Base-by-base conservation (phyloP, 164 flowering plant species). In the Buxus sempervirens region DNA sequence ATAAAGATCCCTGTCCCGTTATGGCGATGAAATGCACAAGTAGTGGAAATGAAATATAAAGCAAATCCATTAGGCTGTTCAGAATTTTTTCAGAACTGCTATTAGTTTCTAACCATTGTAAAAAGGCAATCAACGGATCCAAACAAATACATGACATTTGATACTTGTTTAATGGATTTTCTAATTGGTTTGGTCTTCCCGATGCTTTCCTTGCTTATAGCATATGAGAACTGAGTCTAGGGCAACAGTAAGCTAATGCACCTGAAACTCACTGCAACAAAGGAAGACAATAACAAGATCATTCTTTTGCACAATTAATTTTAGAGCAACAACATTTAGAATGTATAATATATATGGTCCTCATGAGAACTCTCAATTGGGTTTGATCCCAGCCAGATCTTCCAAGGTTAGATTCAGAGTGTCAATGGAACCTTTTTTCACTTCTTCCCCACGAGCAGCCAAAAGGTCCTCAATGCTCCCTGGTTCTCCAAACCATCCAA, bases 401-500 rank as follows among this genome's bases (percentile, higher is more conserved):
- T 92, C 93, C 24, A 84, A 83, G 7, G 97, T 89, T 9, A 92
- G 76, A 76, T 81, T 87, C 36, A 92, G 63, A 9, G 94, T 77
- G 55, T 92, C 96, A 20, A 55, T 24, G 10, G 86, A 80, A 42
- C 94, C 99, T 79, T 80, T 92, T 55, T 77, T 88, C 55, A 95
- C 83, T 70, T 86, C 86, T 75, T 92, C 99, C 19, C 96, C 97
- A 8, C 90, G 93, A 58, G 91, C 82, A 58, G 97, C 94, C 62
- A 95, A 81, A 58, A 87, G 70, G 6, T 95, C 98, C 80, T 92
- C 98, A 4, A 95, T 64, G 63, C 91, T 92, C 45, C 93, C 93
- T 0, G 96, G 90, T 64, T 86, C 85, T 42, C 98, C 99, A 78
- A 90, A 95, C 94, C 87, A 84, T 10, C 99, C 99, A 21, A 95